A percentile compares a stretch with the other conserved stretches of the same genome.
These are phyloP conservation scores for Babesia caballi DNA, from an alignment of 169 alveolate species.

Conservation along the genomic window DNA sequence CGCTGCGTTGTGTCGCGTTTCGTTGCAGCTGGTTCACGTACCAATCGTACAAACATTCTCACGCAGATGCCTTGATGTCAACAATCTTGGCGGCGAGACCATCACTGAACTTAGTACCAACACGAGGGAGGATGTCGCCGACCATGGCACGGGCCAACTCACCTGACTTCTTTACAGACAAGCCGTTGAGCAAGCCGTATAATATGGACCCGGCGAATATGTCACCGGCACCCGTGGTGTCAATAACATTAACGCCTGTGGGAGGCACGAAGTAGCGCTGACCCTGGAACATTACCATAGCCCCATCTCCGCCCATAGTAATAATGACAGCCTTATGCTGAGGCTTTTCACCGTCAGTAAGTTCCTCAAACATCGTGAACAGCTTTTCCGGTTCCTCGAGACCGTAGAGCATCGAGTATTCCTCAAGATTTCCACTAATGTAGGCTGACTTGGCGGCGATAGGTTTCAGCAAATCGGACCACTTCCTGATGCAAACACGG, in stretches of 20 bases:
- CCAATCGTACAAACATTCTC: not conserved
- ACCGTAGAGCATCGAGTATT: not conserved
- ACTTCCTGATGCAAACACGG: not conserved
- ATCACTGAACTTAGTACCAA: not conserved
- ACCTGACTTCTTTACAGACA: not conserved
- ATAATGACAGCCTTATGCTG: not conserved
- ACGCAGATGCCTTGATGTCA: not conserved
- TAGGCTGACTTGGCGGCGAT: conserved; percentile 1
- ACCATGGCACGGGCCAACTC: not conserved
- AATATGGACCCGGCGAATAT: not conserved
- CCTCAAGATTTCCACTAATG: conserved; percentile 14
- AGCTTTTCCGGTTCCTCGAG: not conserved
- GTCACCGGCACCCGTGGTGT: conserved; percentile 22
- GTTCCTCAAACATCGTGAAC: not conserved
- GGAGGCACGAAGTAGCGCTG: conserved; percentile 2
- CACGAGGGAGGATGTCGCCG: not conserved
- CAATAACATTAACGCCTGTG: not conserved
- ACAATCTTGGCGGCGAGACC: not conserved
- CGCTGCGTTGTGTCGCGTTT: too few relatives aligned
- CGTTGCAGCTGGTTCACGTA: too few relatives aligned
- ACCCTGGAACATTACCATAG: not conserved
- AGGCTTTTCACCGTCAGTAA: not conserved
- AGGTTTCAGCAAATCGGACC: not conserved
- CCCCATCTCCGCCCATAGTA: not conserved
- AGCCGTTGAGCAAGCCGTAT: not conserved